Evolutionary conservation across 2,329 filamentous ascomycete species (phyloP).

Genomic region (Dactylellina sp.): DNA sequence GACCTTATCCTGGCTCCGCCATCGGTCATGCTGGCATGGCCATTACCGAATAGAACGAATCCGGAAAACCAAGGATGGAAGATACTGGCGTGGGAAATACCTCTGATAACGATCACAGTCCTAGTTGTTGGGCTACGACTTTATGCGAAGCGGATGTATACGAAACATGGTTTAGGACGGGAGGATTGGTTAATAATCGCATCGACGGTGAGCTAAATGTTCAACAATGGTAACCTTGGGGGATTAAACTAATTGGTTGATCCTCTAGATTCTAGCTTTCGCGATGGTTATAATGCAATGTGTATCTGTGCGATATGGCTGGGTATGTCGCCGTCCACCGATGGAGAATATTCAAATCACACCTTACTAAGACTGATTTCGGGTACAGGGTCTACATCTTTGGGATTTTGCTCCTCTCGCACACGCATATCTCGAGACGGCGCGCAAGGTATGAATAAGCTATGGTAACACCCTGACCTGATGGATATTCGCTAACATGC

Average conservation of each 20-base stretch:
- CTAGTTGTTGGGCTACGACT: conserved; percentile 43
- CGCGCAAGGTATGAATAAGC: conserved; percentile 32
- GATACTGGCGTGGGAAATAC: conserved; percentile 49
- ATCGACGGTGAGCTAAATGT: conserved; percentile 29
- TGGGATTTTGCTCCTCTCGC: conserved; percentile 47
- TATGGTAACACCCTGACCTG: not conserved
- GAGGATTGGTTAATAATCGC: conserved; percentile 51
- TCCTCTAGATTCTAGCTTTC: conserved; percentile 20
- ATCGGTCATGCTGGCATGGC: conserved; percentile 54
- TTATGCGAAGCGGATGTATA: conserved; percentile 49
- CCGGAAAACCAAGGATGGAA: conserved; percentile 47
- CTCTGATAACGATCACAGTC: conserved; percentile 39
- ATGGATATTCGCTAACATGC: not conserved
- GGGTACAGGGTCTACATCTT: conserved; percentile 40
- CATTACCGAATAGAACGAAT: conserved; percentile 42
- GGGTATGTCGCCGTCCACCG: conserved; percentile 19
- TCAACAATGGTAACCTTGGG: not conserved
- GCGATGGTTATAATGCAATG: conserved; percentile 40
- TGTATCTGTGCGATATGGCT: conserved; percentile 35
- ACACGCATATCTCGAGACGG: conserved; percentile 29
- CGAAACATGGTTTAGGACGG: conserved; percentile 40
- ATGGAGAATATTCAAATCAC: not conserved
- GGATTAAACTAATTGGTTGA: conserved; percentile 3
- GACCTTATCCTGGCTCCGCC: conserved; percentile 44
- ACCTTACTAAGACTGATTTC: conserved; percentile 6